A percentile compares a stretch with the other conserved stretches of the same genome.
phyloP scores from a whole-genome alignment of 2,329 filamentous ascomycete genomes.

The Fusarium palustre region DNA sequence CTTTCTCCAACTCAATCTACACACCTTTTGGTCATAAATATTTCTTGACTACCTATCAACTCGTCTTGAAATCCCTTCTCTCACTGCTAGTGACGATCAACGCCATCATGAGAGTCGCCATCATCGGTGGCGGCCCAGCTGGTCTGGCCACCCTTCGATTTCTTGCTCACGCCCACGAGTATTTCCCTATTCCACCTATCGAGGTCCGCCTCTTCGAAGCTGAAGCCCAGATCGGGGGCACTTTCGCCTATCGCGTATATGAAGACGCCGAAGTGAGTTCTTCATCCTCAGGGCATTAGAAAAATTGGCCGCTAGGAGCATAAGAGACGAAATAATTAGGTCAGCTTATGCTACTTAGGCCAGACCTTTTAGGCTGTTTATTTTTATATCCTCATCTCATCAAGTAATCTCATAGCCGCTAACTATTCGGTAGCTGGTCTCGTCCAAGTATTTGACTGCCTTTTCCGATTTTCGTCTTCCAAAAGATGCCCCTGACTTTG shows the following conservation, averaged over 20 bases:
- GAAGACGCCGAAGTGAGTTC: constrained; percentile 58
- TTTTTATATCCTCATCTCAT: too few relatives aligned
- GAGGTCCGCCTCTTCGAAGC: constrained; percentile 60
- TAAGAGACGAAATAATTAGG: too few relatives aligned
- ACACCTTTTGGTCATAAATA: not conserved
- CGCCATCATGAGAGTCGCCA: constrained; percentile 52
- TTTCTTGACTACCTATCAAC: not conserved
- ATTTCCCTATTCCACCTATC: constrained; percentile 53
- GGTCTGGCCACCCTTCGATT: constrained; percentile 58
- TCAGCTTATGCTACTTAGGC: too few relatives aligned
- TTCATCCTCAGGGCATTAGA: too few relatives aligned
- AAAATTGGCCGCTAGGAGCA: too few relatives aligned
- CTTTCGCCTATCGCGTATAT: constrained; percentile 60
- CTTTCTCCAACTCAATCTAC: not conserved
- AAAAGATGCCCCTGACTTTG: constrained; percentile 57
- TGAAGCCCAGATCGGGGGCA: constrained; percentile 58
- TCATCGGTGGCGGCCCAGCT: constrained; percentile 59
- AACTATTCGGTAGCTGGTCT: constrained; percentile 54
- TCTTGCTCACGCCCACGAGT: constrained; percentile 54
- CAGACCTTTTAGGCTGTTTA: too few relatives aligned
- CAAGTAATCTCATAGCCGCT: not conserved
- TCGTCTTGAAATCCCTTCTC: not conserved
- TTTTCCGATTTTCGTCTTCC: constrained; percentile 63
- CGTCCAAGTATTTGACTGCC: constrained; percentile 62
- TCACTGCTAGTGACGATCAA: not conserved